phyloP scores from a whole-genome alignment of 345 rosid species.

The Turnera subulata region DNA sequence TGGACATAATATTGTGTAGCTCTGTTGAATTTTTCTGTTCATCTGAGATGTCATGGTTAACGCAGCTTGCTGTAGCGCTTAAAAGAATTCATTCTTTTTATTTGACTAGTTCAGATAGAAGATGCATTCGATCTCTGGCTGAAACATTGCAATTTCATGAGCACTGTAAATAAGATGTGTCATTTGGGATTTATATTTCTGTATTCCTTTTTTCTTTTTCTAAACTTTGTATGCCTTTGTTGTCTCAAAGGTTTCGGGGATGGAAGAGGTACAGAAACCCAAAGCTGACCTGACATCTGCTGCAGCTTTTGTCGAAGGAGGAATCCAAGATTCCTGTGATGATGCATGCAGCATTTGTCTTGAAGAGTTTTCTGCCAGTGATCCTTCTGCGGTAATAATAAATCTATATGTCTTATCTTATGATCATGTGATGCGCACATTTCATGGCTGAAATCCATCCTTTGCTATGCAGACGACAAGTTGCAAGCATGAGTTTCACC shows the following conservation, averaged over 20 bases:
- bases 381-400: conserved; percentile 26
- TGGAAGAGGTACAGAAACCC: conserved; percentile 21
- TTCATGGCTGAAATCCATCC: not conserved
- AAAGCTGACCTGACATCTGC: conserved; percentile 28
- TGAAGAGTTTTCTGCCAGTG: conserved; percentile 22
- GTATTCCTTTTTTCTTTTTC: not conserved
- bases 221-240: not conserved
- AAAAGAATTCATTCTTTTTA: no score
- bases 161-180: not conserved
- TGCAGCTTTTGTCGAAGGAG: conserved; percentile 37
- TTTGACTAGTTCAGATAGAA: not conserved
- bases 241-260: conserved; percentile 31
- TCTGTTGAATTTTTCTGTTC: no score
- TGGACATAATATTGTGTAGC: no score
- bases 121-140: not conserved
- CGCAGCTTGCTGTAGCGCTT: no score
- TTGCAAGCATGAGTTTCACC: conserved; percentile 34
- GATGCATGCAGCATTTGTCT: conserved; percentile 38
- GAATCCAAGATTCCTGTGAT: conserved; percentile 29
- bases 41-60: no score
- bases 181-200: no score
- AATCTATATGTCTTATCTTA: not conserved
- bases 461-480: conserved; percentile 17
- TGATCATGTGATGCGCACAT: not conserved
- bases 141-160: not conserved